Conservation (phyloP, 495 filamentous ascomycete genomes). For the Aspergillus saccharolyticus region DNA sequence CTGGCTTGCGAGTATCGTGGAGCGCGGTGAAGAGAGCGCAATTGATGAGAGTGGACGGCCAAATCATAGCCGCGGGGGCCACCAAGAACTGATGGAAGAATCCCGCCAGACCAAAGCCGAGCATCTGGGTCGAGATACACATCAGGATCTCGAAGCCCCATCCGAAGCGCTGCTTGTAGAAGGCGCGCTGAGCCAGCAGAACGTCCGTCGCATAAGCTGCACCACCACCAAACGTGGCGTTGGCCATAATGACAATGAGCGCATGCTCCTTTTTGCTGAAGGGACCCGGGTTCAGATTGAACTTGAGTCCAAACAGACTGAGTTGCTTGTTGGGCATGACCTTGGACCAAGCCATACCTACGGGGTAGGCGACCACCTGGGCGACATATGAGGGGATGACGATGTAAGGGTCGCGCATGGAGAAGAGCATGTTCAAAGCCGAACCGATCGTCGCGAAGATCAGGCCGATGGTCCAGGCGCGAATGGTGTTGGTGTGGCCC, state of each 20-base stretch:
- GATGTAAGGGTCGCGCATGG: slow-evolving; percentile 60
- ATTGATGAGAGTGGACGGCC: slow-evolving; percentile 62
- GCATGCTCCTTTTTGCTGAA: slow-evolving; percentile 78
- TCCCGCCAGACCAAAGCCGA: slow-evolving; percentile 69
- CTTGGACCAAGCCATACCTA: slow-evolving; percentile 54
- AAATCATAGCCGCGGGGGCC: slow-evolving; percentile 63
- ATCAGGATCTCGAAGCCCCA: slow-evolving; percentile 64
- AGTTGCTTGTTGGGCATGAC: slow-evolving; percentile 49
- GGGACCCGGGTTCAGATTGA: slow-evolving; percentile 60
- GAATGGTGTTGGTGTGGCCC: slow-evolving; percentile 61
- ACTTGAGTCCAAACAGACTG: slow-evolving; percentile 49
- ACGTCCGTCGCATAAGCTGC: slow-evolving; percentile 66
- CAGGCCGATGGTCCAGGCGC: slow-evolving; percentile 68
- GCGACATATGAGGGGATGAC: slow-evolving; percentile 62
- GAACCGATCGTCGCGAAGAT: slow-evolving; percentile 62
- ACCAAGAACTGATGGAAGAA: slow-evolving; percentile 63
- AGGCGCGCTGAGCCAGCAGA: slow-evolving; percentile 58
- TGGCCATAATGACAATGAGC: slow-evolving; percentile 67
- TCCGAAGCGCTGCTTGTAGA: slow-evolving; percentile 64
- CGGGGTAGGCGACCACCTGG: slow-evolving; percentile 65
- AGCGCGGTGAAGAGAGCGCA: slow-evolving; percentile 65
- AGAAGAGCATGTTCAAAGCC: slow-evolving; percentile 66
- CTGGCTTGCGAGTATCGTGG: slow-evolving; percentile 57
- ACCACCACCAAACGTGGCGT: slow-evolving; percentile 43
- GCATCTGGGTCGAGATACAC: slow-evolving; percentile 62